A percentile compares a stretch with the other conserved stretches of the same genome.
Evolutionary conservation across 176 grass and related monocot species (phyloP).

Genomic region (Paspalum notatum): DNA sequence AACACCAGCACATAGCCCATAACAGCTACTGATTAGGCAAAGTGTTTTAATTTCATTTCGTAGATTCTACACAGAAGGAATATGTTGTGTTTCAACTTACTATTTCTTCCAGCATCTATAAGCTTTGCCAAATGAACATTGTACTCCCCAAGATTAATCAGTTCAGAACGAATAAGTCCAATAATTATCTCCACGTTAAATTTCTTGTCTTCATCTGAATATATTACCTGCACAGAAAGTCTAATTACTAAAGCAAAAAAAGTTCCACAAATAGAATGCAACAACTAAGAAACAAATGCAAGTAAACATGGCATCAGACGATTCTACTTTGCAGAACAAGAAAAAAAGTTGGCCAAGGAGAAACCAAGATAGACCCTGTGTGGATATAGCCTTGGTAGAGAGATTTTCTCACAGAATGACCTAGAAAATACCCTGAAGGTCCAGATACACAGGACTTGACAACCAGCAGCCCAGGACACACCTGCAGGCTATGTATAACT

Average conservation of each 20-base stretch:
- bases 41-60: background rate
- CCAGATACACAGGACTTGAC: too few species aligned
- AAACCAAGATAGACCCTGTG: too few species aligned
- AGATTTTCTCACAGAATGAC: too few species aligned
- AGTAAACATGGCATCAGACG: background rate
- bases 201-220: slow-evolving; percentile 88
- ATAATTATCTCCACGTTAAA: slow-evolving; percentile 79
- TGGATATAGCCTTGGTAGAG: too few species aligned
- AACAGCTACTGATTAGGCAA: background rate
- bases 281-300: background rate
- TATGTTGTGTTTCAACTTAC: slow-evolving; percentile 55
- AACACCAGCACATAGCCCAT: background rate
- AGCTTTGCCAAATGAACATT: slow-evolving; percentile 89
- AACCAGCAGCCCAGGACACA: too few species aligned
- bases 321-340: slow-evolving; percentile 15
- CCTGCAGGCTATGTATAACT: too few species aligned
- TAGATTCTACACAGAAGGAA: slow-evolving; percentile 17
- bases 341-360: too few species aligned
- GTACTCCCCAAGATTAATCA: slow-evolving; percentile 89
- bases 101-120: slow-evolving; percentile 90
- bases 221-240: slow-evolving; percentile 74
- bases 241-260: background rate
- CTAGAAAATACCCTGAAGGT: too few species aligned
- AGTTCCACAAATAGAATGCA: background rate
- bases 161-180: slow-evolving; percentile 84